Percentiles rank a stretch among this genome's conserved stretches.
These are phyloP conservation scores for Collybiopsis confluens DNA, from an alignment of 768 basidiomycete species.

Conservation along the genomic window DNA sequence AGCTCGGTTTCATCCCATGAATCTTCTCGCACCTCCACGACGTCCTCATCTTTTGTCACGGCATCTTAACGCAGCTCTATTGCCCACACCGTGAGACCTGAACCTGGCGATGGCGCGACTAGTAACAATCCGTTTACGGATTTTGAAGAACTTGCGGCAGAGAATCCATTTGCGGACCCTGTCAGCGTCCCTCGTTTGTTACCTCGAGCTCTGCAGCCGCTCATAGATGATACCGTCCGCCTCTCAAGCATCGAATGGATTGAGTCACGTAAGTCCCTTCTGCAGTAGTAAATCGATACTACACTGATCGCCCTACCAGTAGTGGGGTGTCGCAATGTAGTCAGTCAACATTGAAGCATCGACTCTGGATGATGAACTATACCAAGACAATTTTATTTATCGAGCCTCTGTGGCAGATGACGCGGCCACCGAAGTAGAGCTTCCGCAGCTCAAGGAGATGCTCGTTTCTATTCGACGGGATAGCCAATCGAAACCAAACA, in stretches of 20 bases:
- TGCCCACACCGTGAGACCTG: neutral
- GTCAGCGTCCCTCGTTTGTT: neutral
- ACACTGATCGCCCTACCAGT: neutral
- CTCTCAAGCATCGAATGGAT: neutral
- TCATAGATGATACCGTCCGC: neutral
- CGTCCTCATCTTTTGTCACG: neutral
- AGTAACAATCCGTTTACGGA: neutral
- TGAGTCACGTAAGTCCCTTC: neutral
- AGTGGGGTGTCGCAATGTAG: constrained; percentile 5
- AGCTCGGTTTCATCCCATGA: neutral
- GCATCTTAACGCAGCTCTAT: neutral
- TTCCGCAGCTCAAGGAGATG: constrained; percentile 5
- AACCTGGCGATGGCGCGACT: neutral
- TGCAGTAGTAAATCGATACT: too few relatives aligned
- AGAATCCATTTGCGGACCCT: neutral
- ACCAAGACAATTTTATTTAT: too few relatives aligned
- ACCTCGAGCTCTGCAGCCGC: neutral
- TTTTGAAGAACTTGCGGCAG: neutral
- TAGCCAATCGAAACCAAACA: neutral
- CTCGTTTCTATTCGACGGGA: neutral
- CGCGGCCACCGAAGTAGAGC: constrained; percentile 17
- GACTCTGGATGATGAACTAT: neutral
- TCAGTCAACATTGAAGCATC: neutral
- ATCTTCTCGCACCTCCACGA: neutral
- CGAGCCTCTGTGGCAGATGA: too few relatives aligned